A percentile compares a stretch with the other conserved stretches of the same genome.
phyloP scores from a whole-genome alignment of 169 alveolate species.

The Cryptosporidium muris region DNA sequence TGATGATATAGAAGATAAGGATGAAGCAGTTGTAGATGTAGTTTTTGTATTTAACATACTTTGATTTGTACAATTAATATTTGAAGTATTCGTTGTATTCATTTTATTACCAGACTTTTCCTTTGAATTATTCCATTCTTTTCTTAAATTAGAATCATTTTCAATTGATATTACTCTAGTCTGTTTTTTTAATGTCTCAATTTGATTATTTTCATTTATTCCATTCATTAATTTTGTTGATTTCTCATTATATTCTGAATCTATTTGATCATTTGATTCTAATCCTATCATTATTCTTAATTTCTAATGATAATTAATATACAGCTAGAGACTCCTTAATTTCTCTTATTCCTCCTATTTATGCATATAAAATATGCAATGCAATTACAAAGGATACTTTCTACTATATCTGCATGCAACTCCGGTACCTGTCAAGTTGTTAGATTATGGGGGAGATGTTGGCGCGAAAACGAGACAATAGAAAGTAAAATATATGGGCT shows the following conservation, averaged over 20 bases:
- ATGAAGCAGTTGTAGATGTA: conserved; percentile 52
- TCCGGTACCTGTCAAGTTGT: conserved; percentile 30
- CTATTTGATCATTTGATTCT: conserved; percentile 7
- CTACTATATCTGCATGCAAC: conserved; percentile 69
- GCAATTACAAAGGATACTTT: conserved; percentile 8
- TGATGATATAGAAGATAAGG: conserved; percentile 14
- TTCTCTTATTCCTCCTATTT: conserved; percentile 6
- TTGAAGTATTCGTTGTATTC: background rate
- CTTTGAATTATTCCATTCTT: conserved; percentile 5
- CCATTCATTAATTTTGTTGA: conserved; percentile 11
- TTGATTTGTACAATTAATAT: background rate
- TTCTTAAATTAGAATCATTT: background rate
- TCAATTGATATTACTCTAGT: conserved; percentile 62
- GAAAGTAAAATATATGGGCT: background rate
- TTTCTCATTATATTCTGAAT: conserved; percentile 2
- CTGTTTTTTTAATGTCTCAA: conserved; percentile 9
- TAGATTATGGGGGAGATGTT: background rate
- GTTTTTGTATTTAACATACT: conserved; percentile 9
- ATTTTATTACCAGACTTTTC: background rate
- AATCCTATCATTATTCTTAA: conserved; percentile 41
- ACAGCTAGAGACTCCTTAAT: conserved; percentile 7
- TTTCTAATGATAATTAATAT: conserved; percentile 3
- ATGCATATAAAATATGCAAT: background rate
- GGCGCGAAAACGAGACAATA: conserved; percentile 70
- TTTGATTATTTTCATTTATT: conserved; percentile 3